These are phyloP conservation scores for Anisogramma anomala DNA, from an alignment of 2,329 filamentous ascomycete species.

Conservation along the genomic window DNA sequence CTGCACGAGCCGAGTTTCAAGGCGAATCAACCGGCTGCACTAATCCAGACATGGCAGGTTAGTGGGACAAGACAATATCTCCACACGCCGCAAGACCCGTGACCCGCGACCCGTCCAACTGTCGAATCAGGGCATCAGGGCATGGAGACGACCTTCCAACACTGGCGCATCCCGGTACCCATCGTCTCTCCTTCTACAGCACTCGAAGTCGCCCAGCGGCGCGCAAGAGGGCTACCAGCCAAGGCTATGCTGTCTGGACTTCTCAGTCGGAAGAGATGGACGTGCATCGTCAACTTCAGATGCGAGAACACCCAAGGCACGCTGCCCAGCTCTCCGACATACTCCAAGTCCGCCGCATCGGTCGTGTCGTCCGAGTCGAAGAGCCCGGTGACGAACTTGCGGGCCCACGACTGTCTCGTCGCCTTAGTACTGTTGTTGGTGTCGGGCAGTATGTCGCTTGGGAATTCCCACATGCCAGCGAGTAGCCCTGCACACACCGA, in stretches of 20 bases:
- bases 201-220: conserved; percentile 28
- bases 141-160: conserved; percentile 39
- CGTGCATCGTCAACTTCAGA: conserved; percentile 45
- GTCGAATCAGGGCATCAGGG: background rate
- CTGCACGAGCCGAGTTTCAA: too few relatives aligned
- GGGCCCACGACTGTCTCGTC: conserved; percentile 27
- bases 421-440: conserved; percentile 19
- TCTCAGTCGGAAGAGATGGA: conserved; percentile 36
- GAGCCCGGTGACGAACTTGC: conserved; percentile 23
- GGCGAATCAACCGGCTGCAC: too few relatives aligned
- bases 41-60: too few relatives aligned
- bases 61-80: too few relatives aligned
- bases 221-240: conserved; percentile 3
- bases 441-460: conserved; percentile 30
- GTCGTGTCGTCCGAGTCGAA: conserved; percentile 13
- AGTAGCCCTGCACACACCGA: conserved; percentile 27
- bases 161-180: conserved; percentile 48
- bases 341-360: conserved; percentile 16
- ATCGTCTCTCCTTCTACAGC: conserved; percentile 40
- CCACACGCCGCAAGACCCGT: too few relatives aligned
- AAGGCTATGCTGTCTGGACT: background rate
- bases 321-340: conserved; percentile 34
- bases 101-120: too few relatives aligned
- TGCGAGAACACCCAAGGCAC: conserved; percentile 49
- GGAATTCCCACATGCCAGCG: conserved; percentile 46